Conservation (phyloP, 768 basidiomycete species). For the Serendipita sp. region DNA sequence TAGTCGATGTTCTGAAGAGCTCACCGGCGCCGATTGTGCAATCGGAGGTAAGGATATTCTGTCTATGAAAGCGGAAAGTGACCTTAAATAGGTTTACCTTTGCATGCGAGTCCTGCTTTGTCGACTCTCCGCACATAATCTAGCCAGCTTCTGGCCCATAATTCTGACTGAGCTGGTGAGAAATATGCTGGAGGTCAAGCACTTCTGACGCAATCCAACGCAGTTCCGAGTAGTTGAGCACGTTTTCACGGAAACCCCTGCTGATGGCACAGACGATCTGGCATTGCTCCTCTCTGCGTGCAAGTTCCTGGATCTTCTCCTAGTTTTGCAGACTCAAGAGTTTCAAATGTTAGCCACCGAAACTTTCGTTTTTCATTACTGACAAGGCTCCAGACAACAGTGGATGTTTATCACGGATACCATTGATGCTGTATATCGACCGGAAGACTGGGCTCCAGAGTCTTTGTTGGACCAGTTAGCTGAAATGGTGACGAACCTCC, state of each 20-base stretch:
- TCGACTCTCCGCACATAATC: slow-evolving; percentile 74
- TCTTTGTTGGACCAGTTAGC: slow-evolving; percentile 84
- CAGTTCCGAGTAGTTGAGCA: slow-evolving; percentile 87
- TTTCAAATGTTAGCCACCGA: slow-evolving; percentile 67
- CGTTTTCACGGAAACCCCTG: slow-evolving; percentile 48
- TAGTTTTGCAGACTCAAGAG: slow-evolving; percentile 88
- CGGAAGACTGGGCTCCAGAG: slow-evolving; percentile 67
- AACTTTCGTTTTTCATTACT: slow-evolving; percentile 22
- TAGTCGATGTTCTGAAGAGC: slow-evolving; percentile 81
- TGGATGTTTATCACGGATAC: slow-evolving; percentile 99
- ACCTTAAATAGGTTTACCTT: slow-evolving; percentile 39
- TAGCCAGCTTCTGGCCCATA: slow-evolving; percentile 95
- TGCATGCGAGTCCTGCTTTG: slow-evolving; percentile 85
- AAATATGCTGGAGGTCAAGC: neutral
- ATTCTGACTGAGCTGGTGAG: slow-evolving; percentile 79
- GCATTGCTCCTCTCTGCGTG: slow-evolving; percentile 72
- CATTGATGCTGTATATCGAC: slow-evolving; percentile 82
- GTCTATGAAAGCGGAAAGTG: neutral
- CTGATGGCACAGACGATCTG: slow-evolving; percentile 75
- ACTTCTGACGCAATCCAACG: neutral
- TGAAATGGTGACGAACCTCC: slow-evolving; percentile 61
- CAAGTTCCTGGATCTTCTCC: slow-evolving; percentile 86
- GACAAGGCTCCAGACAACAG: slow-evolving; percentile 42
- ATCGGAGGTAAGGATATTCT: slow-evolving; percentile 46
- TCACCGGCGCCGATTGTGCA: slow-evolving; percentile 70